phyloP scores from a whole-genome alignment of 2,329 filamentous ascomycete species.

The Cladorrhinum sp. region DNA sequence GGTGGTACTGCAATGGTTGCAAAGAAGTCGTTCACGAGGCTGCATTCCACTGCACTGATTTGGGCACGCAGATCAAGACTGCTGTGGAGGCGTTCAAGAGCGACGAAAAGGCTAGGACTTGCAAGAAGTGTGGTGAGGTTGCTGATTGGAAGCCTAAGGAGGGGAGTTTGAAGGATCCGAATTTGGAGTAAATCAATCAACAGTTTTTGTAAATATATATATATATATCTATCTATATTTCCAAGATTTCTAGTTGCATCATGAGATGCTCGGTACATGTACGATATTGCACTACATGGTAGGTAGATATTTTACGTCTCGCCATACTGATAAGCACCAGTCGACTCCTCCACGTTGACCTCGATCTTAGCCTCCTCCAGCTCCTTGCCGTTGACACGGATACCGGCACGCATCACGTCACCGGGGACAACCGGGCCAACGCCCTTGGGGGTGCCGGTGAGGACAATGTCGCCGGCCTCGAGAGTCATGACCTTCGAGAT shows the following conservation, averaged over 20 bases:
- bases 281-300: neutral
- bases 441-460: conserved; percentile 97
- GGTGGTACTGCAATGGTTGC: conserved; percentile 82
- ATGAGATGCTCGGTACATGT: neutral
- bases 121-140: conserved; percentile 70
- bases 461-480: conserved; percentile 83
- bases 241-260: too few relatives aligned
- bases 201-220: too few relatives aligned
- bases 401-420: conserved; percentile 80
- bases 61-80: conserved; percentile 91
- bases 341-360: conserved; percentile 76
- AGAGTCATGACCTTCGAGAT: conserved; percentile 95
- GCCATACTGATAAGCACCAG: conserved; percentile 71
- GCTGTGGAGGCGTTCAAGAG: conserved; percentile 79
- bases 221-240: too few relatives aligned
- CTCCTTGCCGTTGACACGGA: conserved; percentile 77
- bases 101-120: conserved; percentile 66
- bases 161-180: conserved; percentile 59
- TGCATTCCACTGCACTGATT: conserved; percentile 80
- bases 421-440: conserved; percentile 83
- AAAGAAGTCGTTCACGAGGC: conserved; percentile 76
- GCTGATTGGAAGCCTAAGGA: conserved; percentile 67
- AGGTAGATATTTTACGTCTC: conserved; percentile 56
- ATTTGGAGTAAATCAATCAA: conserved; percentile 40
- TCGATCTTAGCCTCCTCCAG: conserved; percentile 81